Evolutionary conservation across 305 asterid species (phyloP), one percentile per base, ranked within the genome.

Genomic region (Fraxinus greggii): DNA sequence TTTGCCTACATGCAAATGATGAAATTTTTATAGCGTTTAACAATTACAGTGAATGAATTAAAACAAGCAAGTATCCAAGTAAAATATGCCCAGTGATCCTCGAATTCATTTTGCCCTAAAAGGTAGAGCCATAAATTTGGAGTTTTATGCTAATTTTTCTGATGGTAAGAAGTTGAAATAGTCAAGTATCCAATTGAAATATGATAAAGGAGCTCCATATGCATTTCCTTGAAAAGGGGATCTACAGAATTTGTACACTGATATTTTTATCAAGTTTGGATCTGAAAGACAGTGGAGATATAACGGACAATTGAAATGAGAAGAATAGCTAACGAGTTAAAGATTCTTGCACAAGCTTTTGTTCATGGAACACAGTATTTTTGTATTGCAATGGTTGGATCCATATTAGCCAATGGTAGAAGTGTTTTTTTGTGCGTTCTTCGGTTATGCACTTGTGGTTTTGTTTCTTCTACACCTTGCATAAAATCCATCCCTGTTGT

Each of bases 301-400:
- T 67, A 17, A 45, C n/a, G 76, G 54, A 70, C 75, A 77, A 69
- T 45, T 51, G 48, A 69, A 45, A 12, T 26, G 75, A 69, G 75
- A 69, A 69, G 38, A 69, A 69, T 29, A 12, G 36, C 19, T 67
- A 7, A 10, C 19, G 8, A 67, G 38, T 12, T 67, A 48, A 19
- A 76, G 29, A 29, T 23, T 77, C 24, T 82, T 8, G 78, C 79
- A 26, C 7, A 32, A 48, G 56, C 26, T 6, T 15, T 32, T 26
- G 21, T 80, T 51, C 28, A 19, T 13, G 74, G 28, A 61, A 36
- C 31, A 54, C 74, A 74, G 24, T 32, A 42, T 31, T 1, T 67
- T 17, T 7, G 48, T 24, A 4, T 13, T 61, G 2, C 40, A 23
- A 7, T 28, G 21, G 28, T 81, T 15, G 3, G 9, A 32, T 75